Evolutionary conservation across 352 stramenopile genomes (phyloP).

Genomic region (Thalassiosira mediterranea): DNA sequence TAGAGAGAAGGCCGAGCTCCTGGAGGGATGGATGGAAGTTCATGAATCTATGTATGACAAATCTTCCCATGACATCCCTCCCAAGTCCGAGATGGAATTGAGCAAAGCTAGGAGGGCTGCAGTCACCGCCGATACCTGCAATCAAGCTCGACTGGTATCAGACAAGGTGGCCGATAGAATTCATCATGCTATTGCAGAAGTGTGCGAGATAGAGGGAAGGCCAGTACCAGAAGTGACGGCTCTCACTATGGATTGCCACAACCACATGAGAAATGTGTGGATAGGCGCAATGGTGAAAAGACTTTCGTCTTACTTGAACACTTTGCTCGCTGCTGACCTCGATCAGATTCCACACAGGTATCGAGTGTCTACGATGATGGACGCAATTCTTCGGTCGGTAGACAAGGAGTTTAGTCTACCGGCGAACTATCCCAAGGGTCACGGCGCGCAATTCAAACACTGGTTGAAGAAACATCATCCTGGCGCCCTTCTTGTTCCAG

Average conservation of each 20-base stretch:
- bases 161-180: not conserved
- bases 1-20: not conserved
- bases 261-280: not conserved
- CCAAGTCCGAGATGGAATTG: no score
- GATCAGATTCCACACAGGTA: not conserved
- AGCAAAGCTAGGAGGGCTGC: not conserved
- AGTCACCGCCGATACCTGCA: not conserved
- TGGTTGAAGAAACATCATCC: conserved; percentile 31
- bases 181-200: no score
- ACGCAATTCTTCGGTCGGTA: not conserved
- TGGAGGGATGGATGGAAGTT: not conserved
- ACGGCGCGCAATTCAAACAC: conserved; percentile 18
- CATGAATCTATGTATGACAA: no score
- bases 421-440: conserved; percentile 29
- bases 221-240: no score
- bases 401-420: conserved; percentile 17
- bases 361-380: not conserved
- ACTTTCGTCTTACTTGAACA: not conserved
- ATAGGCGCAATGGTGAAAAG: not conserved
- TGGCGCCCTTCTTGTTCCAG: conserved; percentile 7
- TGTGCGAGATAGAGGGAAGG: no score
- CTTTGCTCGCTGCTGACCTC: not conserved
- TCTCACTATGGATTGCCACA: not conserved
- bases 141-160: not conserved
- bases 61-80: no score